Base-by-base conservation (phyloP, 1,284 basidiomycete species). In the Fomes fomentarius region DNA sequence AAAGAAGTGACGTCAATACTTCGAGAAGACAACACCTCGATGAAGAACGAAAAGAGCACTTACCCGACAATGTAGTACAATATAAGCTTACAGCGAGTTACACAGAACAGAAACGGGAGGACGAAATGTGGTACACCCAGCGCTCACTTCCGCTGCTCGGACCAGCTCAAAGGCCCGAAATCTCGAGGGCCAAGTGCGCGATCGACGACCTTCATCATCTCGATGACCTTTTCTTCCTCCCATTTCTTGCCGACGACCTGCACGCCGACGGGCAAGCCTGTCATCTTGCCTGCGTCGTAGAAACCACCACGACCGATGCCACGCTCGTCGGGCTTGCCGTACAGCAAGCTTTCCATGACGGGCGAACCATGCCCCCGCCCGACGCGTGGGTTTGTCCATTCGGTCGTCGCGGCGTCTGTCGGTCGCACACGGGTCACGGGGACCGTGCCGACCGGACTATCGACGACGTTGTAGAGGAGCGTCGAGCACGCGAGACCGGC, bases 201-300 rank as follows among this genome's bases (percentile, higher is more conserved):
- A 56, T 94, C 92, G 6, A 96, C 73, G n/a, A 94, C 72, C 58
- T 78, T 76, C 93, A 96, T 94, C 72, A 94, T 81, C 22, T 74
- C 83, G 45, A 96, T 65, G 2, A 94, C 85, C 70, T 92, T 93
- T 74, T 96, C 94, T 47, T 96, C 94, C 63, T 94, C 88, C 82
- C 85, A 93, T 58, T 77, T 81, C 65, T 76, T 81, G 0, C 90
- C 91, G 0, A 91, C 86, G 22, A 96, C 67, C 72, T 96, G 94
- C 34, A 97, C 80, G 0, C 84, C 89, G 0, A 96, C 82, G 0
- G 94, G 93, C 68, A 97, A 78, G 0, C 93, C 93, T 17, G 81
- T 73, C 84, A 90, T 91, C 65, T 76, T 78, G 21, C 79, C 72
- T 1, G 89, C 83, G 64, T 95, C 78, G 64, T 96, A 97, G 43